Evolutionary conservation across 768 basidiomycete species (phyloP).

Genomic region (Russula brevipes): DNA sequence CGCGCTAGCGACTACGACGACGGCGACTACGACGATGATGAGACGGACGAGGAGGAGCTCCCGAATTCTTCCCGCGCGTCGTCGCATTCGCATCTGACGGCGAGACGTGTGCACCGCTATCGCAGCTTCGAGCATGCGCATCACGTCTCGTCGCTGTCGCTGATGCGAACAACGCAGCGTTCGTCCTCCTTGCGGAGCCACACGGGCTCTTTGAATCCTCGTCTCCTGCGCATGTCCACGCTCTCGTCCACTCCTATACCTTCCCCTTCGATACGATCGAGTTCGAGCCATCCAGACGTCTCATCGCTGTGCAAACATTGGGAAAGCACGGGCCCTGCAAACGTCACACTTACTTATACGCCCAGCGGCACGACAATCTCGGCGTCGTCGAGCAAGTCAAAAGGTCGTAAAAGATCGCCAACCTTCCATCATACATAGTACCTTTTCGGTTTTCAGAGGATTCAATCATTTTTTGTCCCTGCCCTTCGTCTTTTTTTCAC

Average conservation of each 20-base stretch:
- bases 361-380: conserved; percentile 26
- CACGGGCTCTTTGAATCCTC: conserved; percentile 21
- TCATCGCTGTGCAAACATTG: conserved; percentile 55
- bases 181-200: conserved; percentile 5
- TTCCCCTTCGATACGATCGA: conserved; percentile 45
- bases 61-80: not conserved
- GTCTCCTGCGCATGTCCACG: conserved; percentile 35
- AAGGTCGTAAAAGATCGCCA: conserved; percentile 16
- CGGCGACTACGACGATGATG: not conserved
- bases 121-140: conserved; percentile 2
- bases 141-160: not conserved
- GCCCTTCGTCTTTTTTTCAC: not conserved
- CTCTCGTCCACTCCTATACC: conserved; percentile 35
- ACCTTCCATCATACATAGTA: conserved; percentile 16
- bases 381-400: conserved; percentile 18
- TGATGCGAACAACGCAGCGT: not conserved
- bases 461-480: not conserved
- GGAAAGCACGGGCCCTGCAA: conserved; percentile 53
- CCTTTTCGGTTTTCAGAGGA: not conserved
- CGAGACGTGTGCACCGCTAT: conserved; percentile 15
- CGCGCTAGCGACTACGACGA: not conserved
- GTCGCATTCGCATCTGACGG: not conserved
- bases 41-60: not conserved
- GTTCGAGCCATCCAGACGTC: conserved; percentile 53
- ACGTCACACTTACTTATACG: conserved; percentile 48